Conservation (phyloP, 2,329 filamentous ascomycete species). For the Colletotrichum scovillei region DNA sequence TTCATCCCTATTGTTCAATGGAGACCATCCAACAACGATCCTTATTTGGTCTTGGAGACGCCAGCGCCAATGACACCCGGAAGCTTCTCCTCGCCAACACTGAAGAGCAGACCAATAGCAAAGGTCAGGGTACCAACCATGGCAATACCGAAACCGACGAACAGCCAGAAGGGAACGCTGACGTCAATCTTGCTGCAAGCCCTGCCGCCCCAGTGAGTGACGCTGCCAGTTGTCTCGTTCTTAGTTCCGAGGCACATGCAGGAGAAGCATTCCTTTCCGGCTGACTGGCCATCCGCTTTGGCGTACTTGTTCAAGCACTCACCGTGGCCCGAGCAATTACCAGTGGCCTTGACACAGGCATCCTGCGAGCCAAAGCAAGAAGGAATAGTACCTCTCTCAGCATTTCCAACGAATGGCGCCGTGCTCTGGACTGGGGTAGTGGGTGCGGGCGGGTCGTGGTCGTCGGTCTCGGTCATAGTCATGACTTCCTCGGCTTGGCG, state of each 20-base stretch:
- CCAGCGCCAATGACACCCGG: constrained; percentile 97
- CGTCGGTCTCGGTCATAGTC: constrained; percentile 46
- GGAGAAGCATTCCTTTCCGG: constrained; percentile 72
- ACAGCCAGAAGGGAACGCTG: constrained; percentile 88
- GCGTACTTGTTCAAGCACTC: constrained; percentile 76
- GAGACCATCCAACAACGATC: not conserved
- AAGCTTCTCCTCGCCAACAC: constrained; percentile 86
- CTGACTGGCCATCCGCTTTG: constrained; percentile 51
- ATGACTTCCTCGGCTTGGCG: constrained; percentile 62
- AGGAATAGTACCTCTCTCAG: constrained; percentile 63
- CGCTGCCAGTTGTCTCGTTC: constrained; percentile 65
- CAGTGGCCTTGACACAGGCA: constrained; percentile 76
- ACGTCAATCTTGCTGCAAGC: constrained; percentile 94
- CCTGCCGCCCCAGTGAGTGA: constrained; percentile 83
- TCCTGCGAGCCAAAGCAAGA: constrained; percentile 80
- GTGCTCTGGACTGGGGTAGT: constrained; percentile 32
- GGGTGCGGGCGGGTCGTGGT: constrained; percentile 37
- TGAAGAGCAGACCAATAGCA: constrained; percentile 82
- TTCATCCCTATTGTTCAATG: not conserved
- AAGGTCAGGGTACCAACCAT: constrained; percentile 76
- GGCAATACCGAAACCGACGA: constrained; percentile 78
- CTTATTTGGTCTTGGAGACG: constrained; percentile 78
- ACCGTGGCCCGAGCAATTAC: constrained; percentile 86
- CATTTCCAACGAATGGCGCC: constrained; percentile 48
- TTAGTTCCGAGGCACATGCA: constrained; percentile 78